Conservation (phyloP, 2,329 filamentous ascomycete genomes). For the Sporothrix euskadiensis region DNA sequence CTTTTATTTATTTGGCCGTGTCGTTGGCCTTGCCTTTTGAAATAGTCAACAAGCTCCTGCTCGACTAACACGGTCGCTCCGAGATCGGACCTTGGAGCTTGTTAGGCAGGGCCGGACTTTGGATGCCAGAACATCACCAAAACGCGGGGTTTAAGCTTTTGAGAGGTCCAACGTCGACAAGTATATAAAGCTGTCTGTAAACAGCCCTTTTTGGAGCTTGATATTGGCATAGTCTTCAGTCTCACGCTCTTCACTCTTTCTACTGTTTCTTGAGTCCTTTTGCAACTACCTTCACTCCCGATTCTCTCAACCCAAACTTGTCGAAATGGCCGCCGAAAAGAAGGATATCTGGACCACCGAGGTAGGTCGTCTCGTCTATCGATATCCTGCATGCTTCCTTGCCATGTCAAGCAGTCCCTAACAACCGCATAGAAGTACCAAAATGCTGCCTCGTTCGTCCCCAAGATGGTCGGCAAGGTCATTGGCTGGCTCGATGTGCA, state of each 20-base stretch:
- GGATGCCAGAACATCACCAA: background rate
- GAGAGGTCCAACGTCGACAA: background rate
- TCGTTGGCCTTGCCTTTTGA: background rate
- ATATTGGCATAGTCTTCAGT: background rate
- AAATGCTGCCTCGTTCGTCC: constrained; percentile 63
- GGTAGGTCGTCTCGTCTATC: constrained; percentile 33
- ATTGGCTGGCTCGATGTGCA: constrained; percentile 60
- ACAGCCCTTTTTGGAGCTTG: background rate
- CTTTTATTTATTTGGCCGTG: background rate
- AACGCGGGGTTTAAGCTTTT: constrained; percentile 19
- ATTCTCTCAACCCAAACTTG: background rate
- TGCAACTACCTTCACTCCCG: background rate
- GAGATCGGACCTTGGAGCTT: constrained; percentile 25
- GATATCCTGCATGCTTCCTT: background rate
- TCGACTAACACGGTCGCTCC: constrained; percentile 25
- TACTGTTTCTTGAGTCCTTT: background rate
- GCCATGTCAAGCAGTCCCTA: background rate
- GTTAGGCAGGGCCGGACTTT: background rate
- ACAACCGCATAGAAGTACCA: constrained; percentile 54
- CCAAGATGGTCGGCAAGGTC: constrained; percentile 60
- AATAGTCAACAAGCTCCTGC: background rate
- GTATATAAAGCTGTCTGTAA: constrained; percentile 16
- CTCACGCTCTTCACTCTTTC: background rate
- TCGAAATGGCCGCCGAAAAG: constrained; percentile 33
- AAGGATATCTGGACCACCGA: constrained; percentile 47